Conservation (phyloP, 2,329 filamentous ascomycete genomes). For the Fulvia fulva region DNA sequence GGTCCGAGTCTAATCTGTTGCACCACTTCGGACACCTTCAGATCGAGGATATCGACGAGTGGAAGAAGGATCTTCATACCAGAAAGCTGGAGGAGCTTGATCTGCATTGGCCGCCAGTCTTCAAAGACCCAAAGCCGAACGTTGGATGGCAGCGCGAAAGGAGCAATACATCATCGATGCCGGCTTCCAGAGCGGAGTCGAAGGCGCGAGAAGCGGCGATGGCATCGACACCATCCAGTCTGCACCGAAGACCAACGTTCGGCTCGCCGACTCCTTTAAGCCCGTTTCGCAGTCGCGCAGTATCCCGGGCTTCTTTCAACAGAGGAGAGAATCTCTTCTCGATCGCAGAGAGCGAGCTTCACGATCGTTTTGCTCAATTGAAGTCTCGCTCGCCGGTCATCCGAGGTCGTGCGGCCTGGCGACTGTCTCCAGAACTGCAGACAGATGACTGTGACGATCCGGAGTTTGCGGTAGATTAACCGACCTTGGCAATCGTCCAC, state of each 20-base stretch:
- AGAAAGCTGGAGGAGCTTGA: slow-evolving; percentile 8
- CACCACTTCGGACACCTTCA: neutral
- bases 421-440: neutral
- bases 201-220: neutral
- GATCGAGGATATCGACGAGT: neutral
- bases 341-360: neutral
- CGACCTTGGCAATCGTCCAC: neutral
- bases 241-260: neutral
- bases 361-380: neutral
- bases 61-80: neutral
- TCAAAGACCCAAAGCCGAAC: slow-evolving; percentile 6
- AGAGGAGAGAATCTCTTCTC: neutral
- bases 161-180: neutral
- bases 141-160: slow-evolving; percentile 1
- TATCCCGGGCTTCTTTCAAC: neutral
- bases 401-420: neutral
- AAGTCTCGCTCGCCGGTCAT: neutral
- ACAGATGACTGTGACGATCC: neutral
- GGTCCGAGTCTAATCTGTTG: neutral
- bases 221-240: neutral
- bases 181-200: neutral
- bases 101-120: slow-evolving; percentile 7
- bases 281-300: neutral
- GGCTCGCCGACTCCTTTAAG: neutral
- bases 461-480: neutral